Conservation (phyloP, 2,329 filamentous ascomycete genomes). For the Aspergillus tubingensis region DNA sequence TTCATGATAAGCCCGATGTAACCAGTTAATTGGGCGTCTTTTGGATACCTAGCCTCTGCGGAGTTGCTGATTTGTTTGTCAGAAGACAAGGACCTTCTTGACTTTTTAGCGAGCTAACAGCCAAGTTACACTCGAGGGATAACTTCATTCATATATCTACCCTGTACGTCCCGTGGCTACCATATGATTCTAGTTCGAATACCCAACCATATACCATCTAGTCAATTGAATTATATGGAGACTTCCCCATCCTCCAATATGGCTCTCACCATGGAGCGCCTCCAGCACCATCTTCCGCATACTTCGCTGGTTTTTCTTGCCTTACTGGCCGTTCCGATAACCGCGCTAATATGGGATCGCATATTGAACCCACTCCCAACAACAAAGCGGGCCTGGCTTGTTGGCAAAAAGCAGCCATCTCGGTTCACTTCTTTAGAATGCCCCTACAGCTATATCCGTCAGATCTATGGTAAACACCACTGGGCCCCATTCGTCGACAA, state of each 20-base stretch:
- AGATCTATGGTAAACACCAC: slow-evolving; percentile 22
- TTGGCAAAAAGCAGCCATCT: slow-evolving; percentile 16
- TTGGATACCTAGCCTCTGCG: too few species aligned
- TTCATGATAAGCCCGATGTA: too few species aligned
- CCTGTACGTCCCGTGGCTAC: too few species aligned
- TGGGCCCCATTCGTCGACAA: slow-evolving; percentile 24
- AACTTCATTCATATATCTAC: too few species aligned
- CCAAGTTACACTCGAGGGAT: too few species aligned
- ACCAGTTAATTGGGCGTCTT: too few species aligned
- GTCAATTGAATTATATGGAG: not conserved
- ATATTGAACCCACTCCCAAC: slow-evolving; percentile 11
- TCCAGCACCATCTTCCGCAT: not conserved
- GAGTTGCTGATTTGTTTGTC: too few species aligned
- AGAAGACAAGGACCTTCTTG: too few species aligned
- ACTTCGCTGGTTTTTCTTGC: not conserved
- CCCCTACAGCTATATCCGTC: slow-evolving; percentile 20
- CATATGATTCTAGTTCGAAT: too few species aligned
- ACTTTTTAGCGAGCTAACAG: too few species aligned
- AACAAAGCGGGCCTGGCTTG: slow-evolving; percentile 17
- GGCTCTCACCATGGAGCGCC: not conserved
- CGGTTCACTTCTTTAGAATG: slow-evolving; percentile 19
- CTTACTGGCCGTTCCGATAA: not conserved
- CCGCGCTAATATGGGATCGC: slow-evolving; percentile 6
- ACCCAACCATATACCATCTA: too few species aligned
- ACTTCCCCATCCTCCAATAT: not conserved